Base-by-base conservation (phyloP, 2,329 filamentous ascomycete genomes). In the Paraphoma sp. region DNA sequence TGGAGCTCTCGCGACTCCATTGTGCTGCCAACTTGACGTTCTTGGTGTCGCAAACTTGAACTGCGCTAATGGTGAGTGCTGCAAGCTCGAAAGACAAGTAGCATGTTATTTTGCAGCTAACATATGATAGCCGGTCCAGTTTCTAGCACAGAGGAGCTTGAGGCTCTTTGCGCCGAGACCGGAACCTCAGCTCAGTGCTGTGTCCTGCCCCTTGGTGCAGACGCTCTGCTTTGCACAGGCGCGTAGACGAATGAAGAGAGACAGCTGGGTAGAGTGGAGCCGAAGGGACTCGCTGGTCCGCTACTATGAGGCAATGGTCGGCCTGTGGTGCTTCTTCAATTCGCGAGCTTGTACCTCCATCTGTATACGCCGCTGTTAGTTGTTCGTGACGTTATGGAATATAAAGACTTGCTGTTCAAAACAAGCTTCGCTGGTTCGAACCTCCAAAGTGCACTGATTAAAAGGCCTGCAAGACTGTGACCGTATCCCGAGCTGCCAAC, bases 131-230 rank as follows among this genome's bases (percentile, higher is more conserved):
- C 62, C 6, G 58, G 60, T 10, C 14, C 38, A 1, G 53, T 65
- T 10, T 12, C 31, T 6, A 54, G 53, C 12, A 62, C 54, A 23
- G 56, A 57, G 18, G 56, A 61, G 2, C 62, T 67, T 52, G 41
- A 54, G 12, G 60, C 63, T 8, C 17, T 52, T 11, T 67, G 63
- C 45, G 62, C 59, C 6, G 43, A 55, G 18, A 43, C 53, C 3
- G 65, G 65, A 2, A 53, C 48, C 2, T 54, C 54, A 41, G 63
- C 65, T 29, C 61, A 66, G 48, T 68, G 65, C 51, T 68, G 63
- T 51, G 48, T 54, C n/a, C 6, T 66, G 23, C 41, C 62, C 8
- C 30, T 63, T 23, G 62, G 65, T 23, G 23, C 51, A 10, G 58
- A 66, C 46, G 53, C 46, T 0, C 17, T 68, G 29, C n/a, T 68